Conservation (phyloP, 2,329 filamentous ascomycete genomes). For the Myriosclerotinia curreyana region DNA sequence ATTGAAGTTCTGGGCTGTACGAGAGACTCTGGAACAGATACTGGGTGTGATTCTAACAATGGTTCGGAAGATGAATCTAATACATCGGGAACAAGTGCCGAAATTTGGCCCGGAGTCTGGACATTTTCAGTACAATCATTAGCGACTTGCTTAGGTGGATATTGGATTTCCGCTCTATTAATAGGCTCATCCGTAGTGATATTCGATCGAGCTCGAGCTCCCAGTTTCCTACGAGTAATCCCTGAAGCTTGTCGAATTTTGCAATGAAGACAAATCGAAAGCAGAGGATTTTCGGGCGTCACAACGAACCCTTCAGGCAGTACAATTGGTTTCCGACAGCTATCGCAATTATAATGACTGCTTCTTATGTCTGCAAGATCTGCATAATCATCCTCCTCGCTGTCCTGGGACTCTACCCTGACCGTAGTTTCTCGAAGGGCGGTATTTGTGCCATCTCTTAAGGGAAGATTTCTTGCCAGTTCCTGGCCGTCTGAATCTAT, state of each 20-base stretch:
- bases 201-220: not conserved
- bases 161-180: too few species aligned
- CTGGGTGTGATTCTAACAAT: not conserved
- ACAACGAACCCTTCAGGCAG: conserved; percentile 4
- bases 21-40: too few species aligned
- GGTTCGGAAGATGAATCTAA: not conserved
- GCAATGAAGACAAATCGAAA: conserved; percentile 6
- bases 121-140: too few species aligned
- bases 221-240: not conserved
- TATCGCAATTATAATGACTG: conserved; percentile 11
- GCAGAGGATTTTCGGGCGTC: not conserved
- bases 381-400: conserved; percentile 1
- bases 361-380: not conserved
- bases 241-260: not conserved
- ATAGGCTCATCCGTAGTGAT: not conserved
- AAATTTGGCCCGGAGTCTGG: not conserved
- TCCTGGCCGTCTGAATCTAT: not conserved
- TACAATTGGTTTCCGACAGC: conserved; percentile 8
- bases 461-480: not conserved
- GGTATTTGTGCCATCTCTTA: not conserved
- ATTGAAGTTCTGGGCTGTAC: not conserved
- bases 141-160: not conserved
- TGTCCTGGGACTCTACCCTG: not conserved
- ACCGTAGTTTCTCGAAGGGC: not conserved
- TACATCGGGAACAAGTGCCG: not conserved